These are phyloP conservation scores for Panus rudis DNA, from an alignment of 768 basidiomycete species.

Conservation along the genomic window DNA sequence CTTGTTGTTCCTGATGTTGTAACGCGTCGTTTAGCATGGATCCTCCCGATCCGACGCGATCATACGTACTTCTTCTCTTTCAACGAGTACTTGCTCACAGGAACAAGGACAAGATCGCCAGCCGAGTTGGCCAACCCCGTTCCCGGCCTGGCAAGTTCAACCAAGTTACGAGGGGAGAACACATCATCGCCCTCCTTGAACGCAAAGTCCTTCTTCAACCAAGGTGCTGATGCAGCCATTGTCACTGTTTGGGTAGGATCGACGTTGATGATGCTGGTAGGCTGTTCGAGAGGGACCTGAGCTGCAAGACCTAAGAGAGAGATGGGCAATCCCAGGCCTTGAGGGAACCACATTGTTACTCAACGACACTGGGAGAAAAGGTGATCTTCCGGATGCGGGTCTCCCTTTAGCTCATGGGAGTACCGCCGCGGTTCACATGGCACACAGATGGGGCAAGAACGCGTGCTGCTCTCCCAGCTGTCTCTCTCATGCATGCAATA, in stretches of 20 bases:
- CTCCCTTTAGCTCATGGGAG: no score
- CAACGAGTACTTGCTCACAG: conserved; percentile 63
- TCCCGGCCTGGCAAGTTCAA: conserved; percentile 63
- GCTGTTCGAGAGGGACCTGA: conserved; percentile 41
- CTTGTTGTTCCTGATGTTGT: conserved; percentile 62
- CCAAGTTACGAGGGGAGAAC: conserved; percentile 67
- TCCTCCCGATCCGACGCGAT: background rate
- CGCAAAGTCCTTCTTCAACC: conserved; percentile 34
- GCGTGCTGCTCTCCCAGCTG: no score
- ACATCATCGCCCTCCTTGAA: conserved; percentile 53
- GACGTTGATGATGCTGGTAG: conserved; percentile 8
- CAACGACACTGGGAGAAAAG: background rate
- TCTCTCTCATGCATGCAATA: no score
- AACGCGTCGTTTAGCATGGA: background rate
- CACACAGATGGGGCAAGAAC: no score
- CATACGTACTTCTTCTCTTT: conserved; percentile 58
- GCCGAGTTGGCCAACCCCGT: conserved; percentile 56
- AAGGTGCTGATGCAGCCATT: background rate
- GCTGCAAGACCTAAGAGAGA: conserved; percentile 47
- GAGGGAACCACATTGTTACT: conserved; percentile 44
- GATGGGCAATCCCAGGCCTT: conserved; percentile 20
- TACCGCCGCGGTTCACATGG: no score
- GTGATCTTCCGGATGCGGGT: no score
- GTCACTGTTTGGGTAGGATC: background rate
- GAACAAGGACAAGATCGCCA: conserved; percentile 63